Conservation (phyloP, 1,284 basidiomycete genomes). For the Ganoderma boninense region DNA sequence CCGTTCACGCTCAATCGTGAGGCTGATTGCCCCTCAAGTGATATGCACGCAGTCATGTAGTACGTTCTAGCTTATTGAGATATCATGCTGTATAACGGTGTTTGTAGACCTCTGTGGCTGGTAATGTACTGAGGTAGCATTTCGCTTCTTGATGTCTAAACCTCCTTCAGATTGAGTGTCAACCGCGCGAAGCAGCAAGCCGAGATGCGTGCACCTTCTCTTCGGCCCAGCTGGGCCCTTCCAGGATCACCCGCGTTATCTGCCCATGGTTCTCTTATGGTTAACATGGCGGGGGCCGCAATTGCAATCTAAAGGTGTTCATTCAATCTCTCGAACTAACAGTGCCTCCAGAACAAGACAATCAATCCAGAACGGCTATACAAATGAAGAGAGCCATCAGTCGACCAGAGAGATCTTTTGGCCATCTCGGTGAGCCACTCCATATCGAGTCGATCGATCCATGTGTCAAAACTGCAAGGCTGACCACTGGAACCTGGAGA, state of each 20-base stretch:
- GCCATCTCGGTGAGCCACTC: background rate
- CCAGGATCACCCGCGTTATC: background rate
- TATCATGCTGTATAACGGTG: slow-evolving; percentile 1
- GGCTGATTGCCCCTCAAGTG: background rate
- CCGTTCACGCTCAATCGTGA: background rate
- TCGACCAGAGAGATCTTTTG: background rate
- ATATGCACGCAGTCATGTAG: background rate
- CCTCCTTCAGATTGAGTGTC: background rate
- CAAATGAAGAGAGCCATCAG: too few relatives aligned
- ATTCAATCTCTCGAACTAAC: background rate
- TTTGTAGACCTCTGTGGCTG: background rate
- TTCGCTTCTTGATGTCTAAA: background rate
- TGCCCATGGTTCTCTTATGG: background rate
- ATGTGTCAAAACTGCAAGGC: background rate
- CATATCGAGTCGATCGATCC: background rate
- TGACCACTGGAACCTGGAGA: background rate
- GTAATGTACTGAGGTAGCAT: background rate
- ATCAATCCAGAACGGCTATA: too few relatives aligned
- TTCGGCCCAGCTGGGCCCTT: background rate
- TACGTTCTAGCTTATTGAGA: slow-evolving; percentile 3
- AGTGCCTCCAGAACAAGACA: background rate
- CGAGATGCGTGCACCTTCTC: background rate
- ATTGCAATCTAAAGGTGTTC: background rate
- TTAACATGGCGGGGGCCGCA: background rate
- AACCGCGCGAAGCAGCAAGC: background rate